Conservation (phyloP, 495 filamentous ascomycete species). For the Hypoxylon crocopeplum region DNA sequence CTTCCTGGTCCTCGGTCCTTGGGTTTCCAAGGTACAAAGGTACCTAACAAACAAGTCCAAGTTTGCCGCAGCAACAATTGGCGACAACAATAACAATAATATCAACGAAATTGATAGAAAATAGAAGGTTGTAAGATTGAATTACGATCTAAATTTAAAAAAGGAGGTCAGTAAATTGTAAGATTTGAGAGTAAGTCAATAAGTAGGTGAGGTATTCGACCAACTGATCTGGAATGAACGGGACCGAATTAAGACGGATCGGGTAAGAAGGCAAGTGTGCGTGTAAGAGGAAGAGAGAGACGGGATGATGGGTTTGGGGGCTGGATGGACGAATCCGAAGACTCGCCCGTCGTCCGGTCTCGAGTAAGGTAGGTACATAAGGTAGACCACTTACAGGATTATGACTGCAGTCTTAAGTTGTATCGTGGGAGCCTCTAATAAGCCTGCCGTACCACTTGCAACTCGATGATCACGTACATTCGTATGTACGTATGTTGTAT, state of each 20-base stretch:
- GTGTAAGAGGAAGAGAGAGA: neutral
- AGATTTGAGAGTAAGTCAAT: too few relatives aligned
- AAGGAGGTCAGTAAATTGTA: too few relatives aligned
- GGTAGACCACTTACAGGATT: slow-evolving; percentile 29
- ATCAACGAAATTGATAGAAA: too few relatives aligned
- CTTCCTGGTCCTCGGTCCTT: slow-evolving; percentile 37
- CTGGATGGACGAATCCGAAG: slow-evolving; percentile 27
- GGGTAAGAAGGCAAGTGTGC: neutral
- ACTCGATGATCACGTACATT: neutral
- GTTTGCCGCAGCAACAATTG: neutral
- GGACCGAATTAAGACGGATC: neutral
- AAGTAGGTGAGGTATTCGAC: too few relatives aligned
- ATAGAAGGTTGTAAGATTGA: too few relatives aligned
- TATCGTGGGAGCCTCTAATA: neutral
- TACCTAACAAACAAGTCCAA: slow-evolving; percentile 7
- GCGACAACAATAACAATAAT: too few relatives aligned
- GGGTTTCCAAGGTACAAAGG: neutral
- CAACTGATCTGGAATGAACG: neutral
- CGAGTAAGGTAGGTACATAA: slow-evolving; percentile 37
- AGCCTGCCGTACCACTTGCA: slow-evolving; percentile 2
- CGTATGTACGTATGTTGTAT: neutral
- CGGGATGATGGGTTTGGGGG: slow-evolving; percentile 4
- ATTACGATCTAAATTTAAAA: too few relatives aligned
- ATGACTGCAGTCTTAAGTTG: slow-evolving; percentile 22
- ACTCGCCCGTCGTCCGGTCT: slow-evolving; percentile 12